phyloP scores from a whole-genome alignment of 805 yeast species.

The Allodekkera sacchari region DNA sequence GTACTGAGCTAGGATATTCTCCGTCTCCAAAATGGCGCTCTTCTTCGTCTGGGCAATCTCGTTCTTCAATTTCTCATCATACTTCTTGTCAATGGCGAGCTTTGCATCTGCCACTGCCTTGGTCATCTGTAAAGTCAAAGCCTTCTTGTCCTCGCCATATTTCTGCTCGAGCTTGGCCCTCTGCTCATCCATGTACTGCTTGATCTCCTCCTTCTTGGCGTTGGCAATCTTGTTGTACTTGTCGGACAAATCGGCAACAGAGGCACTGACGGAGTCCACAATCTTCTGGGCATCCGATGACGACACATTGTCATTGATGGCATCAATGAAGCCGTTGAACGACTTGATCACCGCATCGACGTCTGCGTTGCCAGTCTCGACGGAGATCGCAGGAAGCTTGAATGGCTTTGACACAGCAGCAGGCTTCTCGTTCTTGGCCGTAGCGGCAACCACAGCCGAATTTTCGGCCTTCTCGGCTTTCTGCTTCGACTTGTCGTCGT shows the following conservation, averaged over 20 bases:
- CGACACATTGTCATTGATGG: conserved; percentile 18
- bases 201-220: conserved; percentile 21
- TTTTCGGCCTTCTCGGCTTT: neutral
- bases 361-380: conserved; percentile 23
- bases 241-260: conserved; percentile 13
- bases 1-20: conserved; percentile 60
- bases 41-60: conserved; percentile 66
- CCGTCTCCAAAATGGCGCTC: conserved; percentile 60
- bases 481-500: neutral
- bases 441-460: neutral
- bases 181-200: conserved; percentile 4
- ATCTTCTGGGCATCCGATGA: conserved; percentile 15
- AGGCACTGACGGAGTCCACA: conserved; percentile 15
- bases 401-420: neutral
- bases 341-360: conserved; percentile 26
- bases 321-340: conserved; percentile 27
- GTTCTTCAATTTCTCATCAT: conserved; percentile 43
- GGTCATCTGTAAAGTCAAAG: conserved; percentile 49
- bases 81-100: conserved; percentile 48
- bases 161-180: conserved; percentile 14
- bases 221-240: conserved; percentile 18
- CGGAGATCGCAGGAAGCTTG: conserved; percentile 25
- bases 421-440: neutral
- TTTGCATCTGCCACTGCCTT: conserved; percentile 57
- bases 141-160: conserved; percentile 26